Conservation (phyloP, 306 rosid species). For the Crataegus laevigata region DNA sequence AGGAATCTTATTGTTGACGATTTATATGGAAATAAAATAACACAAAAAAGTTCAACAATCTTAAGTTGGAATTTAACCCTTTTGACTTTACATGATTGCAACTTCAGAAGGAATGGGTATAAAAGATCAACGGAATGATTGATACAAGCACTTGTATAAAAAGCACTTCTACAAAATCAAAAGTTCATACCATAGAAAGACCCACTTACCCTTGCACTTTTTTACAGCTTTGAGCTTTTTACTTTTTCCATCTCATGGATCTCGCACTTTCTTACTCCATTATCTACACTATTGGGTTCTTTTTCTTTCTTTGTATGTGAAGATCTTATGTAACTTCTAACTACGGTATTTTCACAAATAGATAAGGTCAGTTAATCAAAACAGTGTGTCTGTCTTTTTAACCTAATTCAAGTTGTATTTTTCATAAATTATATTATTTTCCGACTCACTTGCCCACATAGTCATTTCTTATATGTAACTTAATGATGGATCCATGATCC, state of each 20-base stretch:
- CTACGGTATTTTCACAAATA: no score
- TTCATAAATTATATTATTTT: neutral
- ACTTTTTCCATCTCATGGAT: neutral
- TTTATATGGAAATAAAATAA: neutral
- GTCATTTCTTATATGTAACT: neutral
- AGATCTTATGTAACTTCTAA: neutral
- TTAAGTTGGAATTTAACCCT: neutral
- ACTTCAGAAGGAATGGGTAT: conserved; percentile 6
- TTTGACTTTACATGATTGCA: conserved; percentile 11
- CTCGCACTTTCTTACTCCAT: neutral
- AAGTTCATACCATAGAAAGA: neutral
- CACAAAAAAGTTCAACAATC: neutral
- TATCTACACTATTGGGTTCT: neutral
- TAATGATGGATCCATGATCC: neutral
- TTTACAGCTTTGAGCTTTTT: neutral
- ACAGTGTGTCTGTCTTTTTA: fast-evolving
- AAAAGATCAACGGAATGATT: neutral
- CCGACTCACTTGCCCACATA: neutral
- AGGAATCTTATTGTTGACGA: neutral
- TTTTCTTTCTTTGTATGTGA: neutral
- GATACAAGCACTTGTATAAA: neutral
- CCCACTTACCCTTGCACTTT: neutral
- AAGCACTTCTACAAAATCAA: neutral
- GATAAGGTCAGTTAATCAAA: neutral
- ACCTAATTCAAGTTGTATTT: neutral